These are phyloP conservation scores for Trichomonas gallinae DNA, from an alignment of 208 protist species.

Conservation along the genomic window DNA sequence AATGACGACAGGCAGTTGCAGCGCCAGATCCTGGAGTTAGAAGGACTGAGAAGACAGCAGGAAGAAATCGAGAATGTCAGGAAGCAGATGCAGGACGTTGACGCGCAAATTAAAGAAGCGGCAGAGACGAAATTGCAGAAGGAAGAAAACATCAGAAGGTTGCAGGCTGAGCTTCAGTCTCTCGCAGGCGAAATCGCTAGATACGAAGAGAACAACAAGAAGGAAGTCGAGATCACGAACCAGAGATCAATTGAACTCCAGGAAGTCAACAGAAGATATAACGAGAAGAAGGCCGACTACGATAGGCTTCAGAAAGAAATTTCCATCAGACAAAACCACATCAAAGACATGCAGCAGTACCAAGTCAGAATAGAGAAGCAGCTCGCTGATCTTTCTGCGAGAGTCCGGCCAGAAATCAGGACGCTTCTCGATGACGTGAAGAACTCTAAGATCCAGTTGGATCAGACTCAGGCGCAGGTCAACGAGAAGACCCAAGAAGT, in stretches of 20 bases:
- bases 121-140: too few species aligned
- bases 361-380: not conserved
- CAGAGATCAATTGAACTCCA: not conserved
- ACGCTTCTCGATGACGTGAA: not conserved
- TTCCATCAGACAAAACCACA: not conserved
- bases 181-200: not conserved
- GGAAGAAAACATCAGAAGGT: too few species aligned
- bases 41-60: too few species aligned
- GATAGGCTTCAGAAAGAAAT: not conserved
- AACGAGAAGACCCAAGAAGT: not conserved
- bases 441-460: not conserved
- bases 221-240: not conserved
- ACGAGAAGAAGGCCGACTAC: not conserved
- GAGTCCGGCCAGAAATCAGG: not conserved
- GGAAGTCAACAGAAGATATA: not conserved
- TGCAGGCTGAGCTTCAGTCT: not conserved
- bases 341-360: not conserved
- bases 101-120: too few species aligned
- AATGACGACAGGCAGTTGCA: too few species aligned
- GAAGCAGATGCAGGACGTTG: too few species aligned
- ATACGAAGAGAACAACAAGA: not conserved
- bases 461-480: not conserved
- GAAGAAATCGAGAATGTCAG: too few species aligned
- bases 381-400: not conserved
- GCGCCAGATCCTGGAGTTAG: too few species aligned